A percentile compares a stretch with the other conserved stretches of the same genome.
Evolutionary conservation across 441 rosid species (phyloP).

Genomic region (Erodium trifolium): DNA sequence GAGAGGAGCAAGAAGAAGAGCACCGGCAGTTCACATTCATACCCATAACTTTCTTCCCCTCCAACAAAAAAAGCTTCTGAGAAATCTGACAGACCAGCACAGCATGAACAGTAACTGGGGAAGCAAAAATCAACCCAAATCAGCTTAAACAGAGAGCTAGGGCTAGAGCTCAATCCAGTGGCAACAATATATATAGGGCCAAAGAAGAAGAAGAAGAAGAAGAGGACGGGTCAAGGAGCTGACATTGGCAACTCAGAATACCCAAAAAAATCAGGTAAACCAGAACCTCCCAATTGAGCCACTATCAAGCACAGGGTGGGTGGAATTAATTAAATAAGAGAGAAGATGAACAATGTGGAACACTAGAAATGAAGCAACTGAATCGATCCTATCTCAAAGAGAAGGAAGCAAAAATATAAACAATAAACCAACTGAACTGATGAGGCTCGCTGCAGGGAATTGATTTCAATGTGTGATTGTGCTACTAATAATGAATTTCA

Average conservation of each 20-base stretch:
- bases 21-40: conserved; percentile 26
- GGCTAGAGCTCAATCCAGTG: not conserved
- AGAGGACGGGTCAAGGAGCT: conserved; percentile 20
- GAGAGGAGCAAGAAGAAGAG: conserved; percentile 32
- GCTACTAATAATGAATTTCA: not conserved
- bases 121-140: not conserved
- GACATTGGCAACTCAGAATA: conserved; percentile 10
- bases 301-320: not conserved
- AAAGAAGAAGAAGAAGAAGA: not conserved
- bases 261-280: conserved; percentile 3
- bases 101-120: not conserved
- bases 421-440: not conserved
- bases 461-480: not conserved
- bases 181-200: no score
- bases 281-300: conserved; percentile 3
- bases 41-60: conserved; percentile 26
- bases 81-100: not conserved
- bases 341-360: not conserved
- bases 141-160: not conserved
- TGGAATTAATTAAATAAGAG: not conserved
- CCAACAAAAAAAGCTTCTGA: not conserved
- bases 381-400: not conserved
- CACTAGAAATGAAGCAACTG: not conserved
- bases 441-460: not conserved
- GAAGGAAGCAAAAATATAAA: not conserved